Conservation (phyloP, 139 green algal species). For the Medakamo hakoo region DNA sequence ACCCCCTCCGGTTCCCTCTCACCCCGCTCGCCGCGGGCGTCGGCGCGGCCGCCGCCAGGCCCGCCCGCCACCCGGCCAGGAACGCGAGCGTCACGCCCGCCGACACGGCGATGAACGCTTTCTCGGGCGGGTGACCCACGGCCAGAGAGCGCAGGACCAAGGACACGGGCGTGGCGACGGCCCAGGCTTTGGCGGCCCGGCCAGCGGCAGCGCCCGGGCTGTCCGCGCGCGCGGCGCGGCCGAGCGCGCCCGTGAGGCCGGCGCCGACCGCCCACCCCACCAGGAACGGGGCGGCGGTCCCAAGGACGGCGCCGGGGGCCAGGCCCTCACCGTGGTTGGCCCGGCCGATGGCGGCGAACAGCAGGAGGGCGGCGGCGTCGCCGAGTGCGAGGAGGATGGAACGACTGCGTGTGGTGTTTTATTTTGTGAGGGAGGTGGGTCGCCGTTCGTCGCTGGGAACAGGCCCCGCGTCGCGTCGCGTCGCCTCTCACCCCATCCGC, state of each 20-base stretch:
- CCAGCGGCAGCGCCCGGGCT: no score
- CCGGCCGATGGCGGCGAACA: neutral
- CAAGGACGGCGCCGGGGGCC: neutral
- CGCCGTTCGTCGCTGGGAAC: no score
- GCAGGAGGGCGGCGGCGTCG: neutral
- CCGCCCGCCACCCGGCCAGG: neutral
- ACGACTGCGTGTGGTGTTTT: no score
- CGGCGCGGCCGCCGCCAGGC: neutral
- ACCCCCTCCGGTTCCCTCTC: neutral
- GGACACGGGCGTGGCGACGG: neutral
- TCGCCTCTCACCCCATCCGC: no score
- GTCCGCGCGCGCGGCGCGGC: no score
- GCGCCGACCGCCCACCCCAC: neutral
- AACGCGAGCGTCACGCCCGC: neutral
- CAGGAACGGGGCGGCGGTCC: neutral
- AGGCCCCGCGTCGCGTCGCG: no score
- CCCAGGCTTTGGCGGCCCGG: neutral
- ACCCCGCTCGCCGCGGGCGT: no score
- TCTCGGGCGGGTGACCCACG: neutral
- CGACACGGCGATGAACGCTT: neutral
- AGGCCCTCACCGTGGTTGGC: neutral
- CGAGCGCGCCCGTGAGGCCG: neutral
- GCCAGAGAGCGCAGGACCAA: neutral
- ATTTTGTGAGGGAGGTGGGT: neutral
- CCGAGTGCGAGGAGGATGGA: neutral